These are phyloP conservation scores for Murraya koenigii DNA, from an alignment of 345 rosid species.

Conservation along the genomic window DNA sequence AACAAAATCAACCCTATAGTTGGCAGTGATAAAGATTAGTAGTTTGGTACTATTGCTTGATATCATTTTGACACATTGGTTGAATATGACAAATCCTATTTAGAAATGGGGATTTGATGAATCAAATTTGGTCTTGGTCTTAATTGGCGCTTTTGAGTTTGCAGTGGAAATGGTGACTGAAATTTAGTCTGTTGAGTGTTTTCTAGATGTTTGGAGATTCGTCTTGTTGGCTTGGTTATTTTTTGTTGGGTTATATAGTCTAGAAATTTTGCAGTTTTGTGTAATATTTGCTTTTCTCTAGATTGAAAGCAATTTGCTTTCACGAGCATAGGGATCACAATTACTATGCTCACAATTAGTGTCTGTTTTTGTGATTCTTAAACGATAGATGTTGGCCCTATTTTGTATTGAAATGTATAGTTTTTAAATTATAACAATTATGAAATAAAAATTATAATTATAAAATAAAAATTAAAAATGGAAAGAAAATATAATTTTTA, in stretches of 20 bases:
- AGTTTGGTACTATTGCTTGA: neutral
- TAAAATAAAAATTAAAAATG: too few relatives aligned
- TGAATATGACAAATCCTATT: neutral
- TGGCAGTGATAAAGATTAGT: conserved; percentile 48
- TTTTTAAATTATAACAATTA: too few relatives aligned
- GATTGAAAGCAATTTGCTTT: neutral
- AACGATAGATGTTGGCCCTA: too few relatives aligned
- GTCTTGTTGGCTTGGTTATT: neutral
- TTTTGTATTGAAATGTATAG: too few relatives aligned
- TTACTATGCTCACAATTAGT: too few relatives aligned
- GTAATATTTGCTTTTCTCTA: neutral
- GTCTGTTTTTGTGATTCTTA: too few relatives aligned
- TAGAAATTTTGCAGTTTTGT: neutral
- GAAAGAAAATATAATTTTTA: too few relatives aligned
- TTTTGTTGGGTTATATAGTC: neutral
- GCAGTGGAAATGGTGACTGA: neutral
- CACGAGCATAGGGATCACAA: too few relatives aligned
- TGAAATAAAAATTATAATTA: too few relatives aligned
- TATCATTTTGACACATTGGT: neutral
- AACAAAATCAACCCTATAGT: conserved; percentile 60
- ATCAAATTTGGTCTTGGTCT: neutral
- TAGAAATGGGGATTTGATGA: neutral
- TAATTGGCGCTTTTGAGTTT: neutral
- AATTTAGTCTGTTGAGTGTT: neutral
- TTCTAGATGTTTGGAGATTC: neutral